phyloP scores from a whole-genome alignment of 164 flowering plant genomes.

The Vitis riparia region DNA sequence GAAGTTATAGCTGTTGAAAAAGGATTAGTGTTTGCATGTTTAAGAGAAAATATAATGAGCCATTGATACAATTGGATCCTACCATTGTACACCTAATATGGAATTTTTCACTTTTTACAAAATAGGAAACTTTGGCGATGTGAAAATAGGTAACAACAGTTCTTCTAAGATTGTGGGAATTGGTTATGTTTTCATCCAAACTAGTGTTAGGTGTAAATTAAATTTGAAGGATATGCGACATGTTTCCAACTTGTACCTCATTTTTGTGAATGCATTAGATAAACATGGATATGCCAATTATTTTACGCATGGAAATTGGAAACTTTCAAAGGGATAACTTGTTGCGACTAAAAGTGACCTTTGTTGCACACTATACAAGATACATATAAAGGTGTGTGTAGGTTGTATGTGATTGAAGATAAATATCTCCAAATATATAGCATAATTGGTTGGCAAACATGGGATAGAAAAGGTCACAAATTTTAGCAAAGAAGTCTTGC shows the following conservation, averaged over 20 bases:
- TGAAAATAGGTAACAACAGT: not conserved
- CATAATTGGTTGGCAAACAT: constrained; percentile 1
- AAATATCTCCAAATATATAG: not conserved
- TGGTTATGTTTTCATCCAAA: not conserved
- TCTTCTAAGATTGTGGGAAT: constrained; percentile 1
- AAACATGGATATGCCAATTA: not conserved
- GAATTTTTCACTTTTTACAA: not conserved
- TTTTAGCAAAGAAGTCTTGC: not conserved
- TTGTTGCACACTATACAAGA: not conserved
- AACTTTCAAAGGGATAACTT: constrained; percentile 2
- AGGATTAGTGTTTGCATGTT: not conserved
- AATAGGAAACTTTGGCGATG: constrained; percentile 2
- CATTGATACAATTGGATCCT: not conserved
- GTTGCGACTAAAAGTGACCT: not conserved
- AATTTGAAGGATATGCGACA: constrained; percentile 5
- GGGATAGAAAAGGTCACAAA: constrained; percentile 8
- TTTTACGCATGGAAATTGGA: constrained; percentile 13
- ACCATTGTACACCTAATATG: not conserved
- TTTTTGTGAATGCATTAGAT: constrained; percentile 2
- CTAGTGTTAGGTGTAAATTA: not conserved
- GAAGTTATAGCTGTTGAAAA: not conserved
- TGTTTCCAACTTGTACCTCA: constrained; percentile 11
- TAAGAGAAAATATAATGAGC: not conserved
- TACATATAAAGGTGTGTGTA: not conserved
- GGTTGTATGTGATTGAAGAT: not conserved